Percentiles rank a stretch among this genome's conserved stretches.
Conservation (phyloP, 345 rosid species). For the Acer yangbiense region DNA sequence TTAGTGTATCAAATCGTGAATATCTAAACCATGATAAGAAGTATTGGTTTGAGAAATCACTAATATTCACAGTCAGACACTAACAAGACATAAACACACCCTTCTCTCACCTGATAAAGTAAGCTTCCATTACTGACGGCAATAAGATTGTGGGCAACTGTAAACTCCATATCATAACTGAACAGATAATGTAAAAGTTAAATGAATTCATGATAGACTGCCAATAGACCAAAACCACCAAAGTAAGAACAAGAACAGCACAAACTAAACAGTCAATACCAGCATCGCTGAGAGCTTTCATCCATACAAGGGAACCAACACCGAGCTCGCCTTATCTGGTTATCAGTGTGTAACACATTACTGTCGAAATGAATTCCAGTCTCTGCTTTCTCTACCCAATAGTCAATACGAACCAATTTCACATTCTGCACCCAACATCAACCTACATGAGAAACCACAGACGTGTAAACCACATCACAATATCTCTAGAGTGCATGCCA, state of each 20-base stretch:
- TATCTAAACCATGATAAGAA: background rate
- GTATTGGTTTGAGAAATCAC: background rate
- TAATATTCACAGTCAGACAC: background rate
- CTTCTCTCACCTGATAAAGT: slow-evolving; percentile 72
- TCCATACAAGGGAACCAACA: slow-evolving; percentile 98
- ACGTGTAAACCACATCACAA: slow-evolving; percentile 38
- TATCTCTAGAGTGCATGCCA: slow-evolving; percentile 12
- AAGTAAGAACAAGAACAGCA: background rate
- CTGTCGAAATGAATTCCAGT: slow-evolving; percentile 86
- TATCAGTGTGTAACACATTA: slow-evolving; percentile 79
- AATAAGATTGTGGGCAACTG: slow-evolving; percentile 84
- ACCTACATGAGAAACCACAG: slow-evolving; percentile 53
- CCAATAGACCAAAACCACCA: slow-evolving; percentile 5
- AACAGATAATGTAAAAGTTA: slow-evolving; percentile 22
- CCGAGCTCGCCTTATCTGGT: slow-evolving; percentile 89
- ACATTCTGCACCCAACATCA: slow-evolving; percentile 89
- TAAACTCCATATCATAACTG: slow-evolving; percentile 95
- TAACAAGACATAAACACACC: slow-evolving; percentile 20
- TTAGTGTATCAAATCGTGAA: background rate
- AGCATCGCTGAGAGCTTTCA: slow-evolving; percentile 78
- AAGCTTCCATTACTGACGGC: slow-evolving; percentile 93
- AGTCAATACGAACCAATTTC: slow-evolving; percentile 77
- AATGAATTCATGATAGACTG: background rate
- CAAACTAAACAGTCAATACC: slow-evolving; percentile 46
- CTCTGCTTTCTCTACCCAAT: slow-evolving; percentile 88